Percentiles rank a stretch among this genome's conserved stretches.
phyloP scores from a whole-genome alignment of 1,284 basidiomycete species.

The Neolentinus lepideus region DNA sequence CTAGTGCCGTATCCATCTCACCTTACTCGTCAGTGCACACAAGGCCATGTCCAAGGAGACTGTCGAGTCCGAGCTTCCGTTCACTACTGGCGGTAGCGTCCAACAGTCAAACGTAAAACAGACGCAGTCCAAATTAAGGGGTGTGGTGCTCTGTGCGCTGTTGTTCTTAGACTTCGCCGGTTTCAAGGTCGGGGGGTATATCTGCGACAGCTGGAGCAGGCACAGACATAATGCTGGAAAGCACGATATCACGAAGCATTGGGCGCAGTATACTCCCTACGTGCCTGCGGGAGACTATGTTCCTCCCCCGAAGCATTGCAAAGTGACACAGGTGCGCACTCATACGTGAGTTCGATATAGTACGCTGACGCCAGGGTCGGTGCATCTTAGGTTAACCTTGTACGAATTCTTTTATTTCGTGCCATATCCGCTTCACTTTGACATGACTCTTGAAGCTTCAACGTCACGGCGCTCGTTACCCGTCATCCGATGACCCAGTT shows the following conservation, averaged over 20 bases:
- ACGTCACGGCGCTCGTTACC: constrained; percentile 78
- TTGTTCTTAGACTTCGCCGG: not conserved
- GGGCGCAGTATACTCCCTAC: constrained; percentile 49
- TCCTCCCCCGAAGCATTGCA: constrained; percentile 39
- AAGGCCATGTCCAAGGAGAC: not conserved
- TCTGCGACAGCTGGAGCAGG: not conserved
- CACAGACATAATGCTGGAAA: not conserved
- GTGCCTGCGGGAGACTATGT: constrained; percentile 39
- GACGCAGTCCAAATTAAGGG: not conserved
- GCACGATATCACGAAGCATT: not conserved
- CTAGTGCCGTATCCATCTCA: not conserved
- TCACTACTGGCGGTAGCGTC: not conserved
- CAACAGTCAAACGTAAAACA: not conserved
- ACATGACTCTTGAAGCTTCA: constrained; percentile 51
- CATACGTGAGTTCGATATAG: not conserved
- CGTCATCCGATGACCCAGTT: constrained; percentile 44
- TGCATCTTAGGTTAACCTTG: constrained; percentile 48
- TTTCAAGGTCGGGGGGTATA: not conserved
- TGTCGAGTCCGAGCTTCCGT: not conserved
- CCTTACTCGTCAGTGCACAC: not conserved
- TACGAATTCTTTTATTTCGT: constrained; percentile 24
- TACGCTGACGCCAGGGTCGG: not conserved
- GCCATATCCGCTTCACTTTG: constrained; percentile 4
- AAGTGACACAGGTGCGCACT: constrained; percentile 43
- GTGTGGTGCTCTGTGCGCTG: not conserved